phyloP scores from a whole-genome alignment of 2,329 filamentous ascomycete genomes.

The Phialocephala sp. region DNA sequence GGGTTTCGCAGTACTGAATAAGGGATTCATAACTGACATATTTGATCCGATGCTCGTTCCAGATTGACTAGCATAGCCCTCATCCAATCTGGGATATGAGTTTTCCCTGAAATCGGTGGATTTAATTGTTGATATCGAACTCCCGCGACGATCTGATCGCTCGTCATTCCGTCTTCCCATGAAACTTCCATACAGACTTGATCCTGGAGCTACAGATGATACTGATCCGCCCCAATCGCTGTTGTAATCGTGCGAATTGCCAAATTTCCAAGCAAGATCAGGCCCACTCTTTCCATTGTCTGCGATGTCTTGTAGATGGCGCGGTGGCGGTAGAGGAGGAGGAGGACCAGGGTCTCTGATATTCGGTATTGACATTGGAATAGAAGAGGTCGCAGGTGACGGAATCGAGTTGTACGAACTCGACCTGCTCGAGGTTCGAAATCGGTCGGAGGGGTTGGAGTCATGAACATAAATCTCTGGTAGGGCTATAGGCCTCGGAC shows the following conservation, averaged over 20 bases:
- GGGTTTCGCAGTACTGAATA: background rate
- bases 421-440: conserved; percentile 36
- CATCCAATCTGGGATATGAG: conserved; percentile 40
- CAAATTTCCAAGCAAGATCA: conserved; percentile 65
- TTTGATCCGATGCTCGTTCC: conserved; percentile 42
- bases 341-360: conserved; percentile 55
- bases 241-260: conserved; percentile 56
- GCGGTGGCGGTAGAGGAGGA: conserved; percentile 69
- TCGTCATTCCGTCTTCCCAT: conserved; percentile 37
- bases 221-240: conserved; percentile 50
- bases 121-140: conserved; percentile 49
- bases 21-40: conserved; percentile 36
- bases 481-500: conserved; percentile 27
- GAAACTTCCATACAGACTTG: conserved; percentile 55
- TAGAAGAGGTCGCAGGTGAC: conserved; percentile 49
- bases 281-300: conserved; percentile 60
- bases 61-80: conserved; percentile 46
- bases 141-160: conserved; percentile 44
- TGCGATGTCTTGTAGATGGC: conserved; percentile 59
- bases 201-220: conserved; percentile 53
- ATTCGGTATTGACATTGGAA: conserved; percentile 68
- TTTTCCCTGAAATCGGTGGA: conserved; percentile 46
- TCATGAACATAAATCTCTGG: conserved; percentile 50
- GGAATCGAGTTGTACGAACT: conserved; percentile 40
- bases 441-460: conserved; percentile 44